These are phyloP conservation scores for Ophiostoma sp. DNA, from an alignment of 2,329 filamentous ascomycete genomes.

Conservation along the genomic window DNA sequence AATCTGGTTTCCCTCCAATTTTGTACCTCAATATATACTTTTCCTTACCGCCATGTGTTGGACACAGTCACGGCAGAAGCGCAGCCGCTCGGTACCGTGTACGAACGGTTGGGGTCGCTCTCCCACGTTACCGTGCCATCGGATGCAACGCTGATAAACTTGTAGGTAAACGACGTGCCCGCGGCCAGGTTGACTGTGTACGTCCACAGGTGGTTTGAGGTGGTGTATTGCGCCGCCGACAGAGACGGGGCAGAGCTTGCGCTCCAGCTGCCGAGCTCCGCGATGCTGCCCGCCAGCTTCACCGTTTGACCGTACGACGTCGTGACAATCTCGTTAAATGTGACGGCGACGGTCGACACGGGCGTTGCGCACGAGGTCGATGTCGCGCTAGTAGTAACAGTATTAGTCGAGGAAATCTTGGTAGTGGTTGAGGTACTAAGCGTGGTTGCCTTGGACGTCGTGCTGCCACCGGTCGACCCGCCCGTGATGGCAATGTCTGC, in stretches of 20 bases:
- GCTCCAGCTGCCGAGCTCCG: slow-evolving; percentile 59
- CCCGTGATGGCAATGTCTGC: slow-evolving; percentile 2
- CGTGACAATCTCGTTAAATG: slow-evolving; percentile 54
- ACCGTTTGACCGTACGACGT: slow-evolving; percentile 60
- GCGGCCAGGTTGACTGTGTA: slow-evolving; percentile 49
- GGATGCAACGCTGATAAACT: slow-evolving; percentile 57
- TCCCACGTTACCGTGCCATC: slow-evolving; percentile 60
- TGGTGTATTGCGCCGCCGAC: slow-evolving; percentile 55
- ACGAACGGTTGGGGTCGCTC: slow-evolving; percentile 49
- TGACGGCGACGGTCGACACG: slow-evolving; percentile 52
- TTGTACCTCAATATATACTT: too few relatives aligned
- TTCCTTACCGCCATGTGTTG: slow-evolving; percentile 19
- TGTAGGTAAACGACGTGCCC: slow-evolving; percentile 57
- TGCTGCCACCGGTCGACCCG: not conserved
- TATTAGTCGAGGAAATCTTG: slow-evolving; percentile 1
- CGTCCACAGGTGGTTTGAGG: slow-evolving; percentile 56
- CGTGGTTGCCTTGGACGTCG: slow-evolving; percentile 8
- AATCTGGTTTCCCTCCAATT: too few relatives aligned
- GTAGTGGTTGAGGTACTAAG: not conserved
- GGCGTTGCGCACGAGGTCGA: slow-evolving; percentile 15
- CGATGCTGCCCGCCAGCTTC: slow-evolving; percentile 56
- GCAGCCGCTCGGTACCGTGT: slow-evolving; percentile 30
- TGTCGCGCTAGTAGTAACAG: not conserved
- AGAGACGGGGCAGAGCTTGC: slow-evolving; percentile 49
- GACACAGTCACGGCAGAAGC: slow-evolving; percentile 8